phyloP scores from a whole-genome alignment of 1,284 basidiomycete species.

The Tausonia pullulans region DNA sequence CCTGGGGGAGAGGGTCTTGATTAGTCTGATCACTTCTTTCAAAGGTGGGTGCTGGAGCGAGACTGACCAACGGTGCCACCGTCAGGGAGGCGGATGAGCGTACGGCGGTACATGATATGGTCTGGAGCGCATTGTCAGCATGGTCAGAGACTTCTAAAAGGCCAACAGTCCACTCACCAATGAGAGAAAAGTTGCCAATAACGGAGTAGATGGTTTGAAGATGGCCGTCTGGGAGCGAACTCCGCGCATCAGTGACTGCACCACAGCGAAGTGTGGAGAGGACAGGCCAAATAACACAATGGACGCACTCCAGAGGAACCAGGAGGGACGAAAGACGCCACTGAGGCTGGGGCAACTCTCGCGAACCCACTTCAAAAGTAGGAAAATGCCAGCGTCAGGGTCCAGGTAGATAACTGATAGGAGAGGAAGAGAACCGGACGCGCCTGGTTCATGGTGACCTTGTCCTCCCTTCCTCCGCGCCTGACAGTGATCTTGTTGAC shows the following conservation, averaged over 20 bases:
- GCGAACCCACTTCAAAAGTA: slow-evolving; percentile 25
- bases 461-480: not conserved
- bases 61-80: slow-evolving; percentile 56
- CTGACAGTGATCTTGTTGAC: not conserved
- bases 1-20: not conserved
- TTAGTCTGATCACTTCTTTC: not conserved
- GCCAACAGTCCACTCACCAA: no score
- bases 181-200: slow-evolving; percentile 50
- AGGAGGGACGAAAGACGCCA: slow-evolving; percentile 32
- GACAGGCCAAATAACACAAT: not conserved
- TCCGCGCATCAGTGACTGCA: no score
- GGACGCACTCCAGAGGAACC: slow-evolving; percentile 29
- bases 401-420: no score
- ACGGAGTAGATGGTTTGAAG: slow-evolving; percentile 38
- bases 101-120: slow-evolving; percentile 34
- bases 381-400: slow-evolving; percentile 2
- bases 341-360: slow-evolving; percentile 30
- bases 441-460: not conserved
- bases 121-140: slow-evolving; percentile 48
- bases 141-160: no score
- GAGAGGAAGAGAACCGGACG: no score
- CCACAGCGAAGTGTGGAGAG: not conserved
- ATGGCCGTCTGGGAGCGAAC: slow-evolving; percentile 29
- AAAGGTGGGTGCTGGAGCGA: slow-evolving; percentile 8
- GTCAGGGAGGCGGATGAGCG: slow-evolving; percentile 49